phyloP scores from a whole-genome alignment of 352 stramenopile species.

The Pythium brassicae region DNA sequence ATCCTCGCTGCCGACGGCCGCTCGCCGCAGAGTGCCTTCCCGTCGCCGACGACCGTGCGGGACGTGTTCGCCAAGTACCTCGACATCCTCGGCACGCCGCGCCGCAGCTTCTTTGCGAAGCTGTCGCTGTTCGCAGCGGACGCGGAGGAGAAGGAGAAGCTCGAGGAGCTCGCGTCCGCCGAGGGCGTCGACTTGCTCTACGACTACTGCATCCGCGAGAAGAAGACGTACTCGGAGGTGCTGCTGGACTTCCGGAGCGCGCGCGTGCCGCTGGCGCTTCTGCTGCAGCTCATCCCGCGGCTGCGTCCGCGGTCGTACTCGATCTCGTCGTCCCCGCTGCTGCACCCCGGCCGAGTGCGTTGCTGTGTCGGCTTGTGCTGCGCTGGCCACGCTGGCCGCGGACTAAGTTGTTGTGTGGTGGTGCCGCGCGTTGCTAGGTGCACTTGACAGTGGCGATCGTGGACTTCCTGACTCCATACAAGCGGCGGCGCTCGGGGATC shows the following conservation, averaged over 20 bases:
- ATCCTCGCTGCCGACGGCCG: conserved; percentile 41
- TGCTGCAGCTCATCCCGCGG: conserved; percentile 82
- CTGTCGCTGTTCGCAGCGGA: conserved; percentile 79
- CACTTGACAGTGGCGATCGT: conserved; percentile 88
- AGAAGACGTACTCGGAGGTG: conserved; percentile 87
- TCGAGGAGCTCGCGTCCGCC: conserved; percentile 84
- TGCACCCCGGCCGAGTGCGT: conserved; percentile 44
- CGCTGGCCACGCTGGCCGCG: background rate
- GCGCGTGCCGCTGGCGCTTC: conserved; percentile 49
- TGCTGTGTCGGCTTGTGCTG: conserved; percentile 5
- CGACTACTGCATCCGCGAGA: conserved; percentile 91
- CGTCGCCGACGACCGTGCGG: conserved; percentile 39
- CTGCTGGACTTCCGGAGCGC: conserved; percentile 85
- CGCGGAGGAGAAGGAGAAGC: conserved; percentile 90
- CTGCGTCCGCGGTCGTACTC: conserved; percentile 89
- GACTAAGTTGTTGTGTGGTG: background rate
- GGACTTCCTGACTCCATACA: conserved; percentile 89
- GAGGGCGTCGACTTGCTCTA: conserved; percentile 90
- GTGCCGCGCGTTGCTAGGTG: conserved; percentile 22
- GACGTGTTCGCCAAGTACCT: conserved; percentile 84
- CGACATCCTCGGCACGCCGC: conserved; percentile 83
- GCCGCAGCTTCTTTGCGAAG: conserved; percentile 84
- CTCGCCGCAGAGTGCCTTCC: conserved; percentile 43
- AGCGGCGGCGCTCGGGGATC: conserved; percentile 74
- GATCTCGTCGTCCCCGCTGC: conserved; percentile 82